phyloP scores from a whole-genome alignment of 805 yeast genomes.

The Metschnikowia picachoensis region DNA sequence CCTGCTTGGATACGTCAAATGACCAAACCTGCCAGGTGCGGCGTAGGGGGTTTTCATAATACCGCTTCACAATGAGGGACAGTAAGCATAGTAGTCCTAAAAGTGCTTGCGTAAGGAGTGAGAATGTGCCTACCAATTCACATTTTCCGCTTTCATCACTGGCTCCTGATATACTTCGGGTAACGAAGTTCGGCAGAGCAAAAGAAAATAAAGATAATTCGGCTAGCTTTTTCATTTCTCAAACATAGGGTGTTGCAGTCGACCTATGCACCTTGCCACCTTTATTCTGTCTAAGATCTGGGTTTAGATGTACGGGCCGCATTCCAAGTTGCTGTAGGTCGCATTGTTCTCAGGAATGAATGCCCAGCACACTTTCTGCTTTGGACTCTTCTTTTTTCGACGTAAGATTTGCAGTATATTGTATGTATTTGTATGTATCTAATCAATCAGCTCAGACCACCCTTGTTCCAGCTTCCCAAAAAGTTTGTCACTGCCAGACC shows the following conservation, averaged over 20 bases:
- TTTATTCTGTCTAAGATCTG: no score
- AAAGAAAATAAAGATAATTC: slow-evolving; percentile 7
- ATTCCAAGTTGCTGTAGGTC: no score
- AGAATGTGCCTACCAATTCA: slow-evolving; percentile 74
- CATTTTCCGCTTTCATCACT: slow-evolving; percentile 31
- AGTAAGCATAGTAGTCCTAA: slow-evolving; percentile 76
- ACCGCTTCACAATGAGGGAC: slow-evolving; percentile 71
- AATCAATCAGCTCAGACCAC: slow-evolving; percentile 6
- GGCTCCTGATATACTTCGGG: neutral
- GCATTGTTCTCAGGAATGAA: no score
- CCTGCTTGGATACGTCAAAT: slow-evolving; percentile 86
- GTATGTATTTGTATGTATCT: neutral
- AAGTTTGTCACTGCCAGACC: slow-evolving; percentile 32
- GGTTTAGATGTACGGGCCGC: no score
- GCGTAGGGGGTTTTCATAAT: slow-evolving; percentile 70
- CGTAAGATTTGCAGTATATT: neutral
- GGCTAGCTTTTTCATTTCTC: neutral
- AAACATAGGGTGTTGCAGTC: neutral
- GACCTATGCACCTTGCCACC: neutral
- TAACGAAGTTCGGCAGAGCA: slow-evolving; percentile 10
- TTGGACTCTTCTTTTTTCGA: no score
- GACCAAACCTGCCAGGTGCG: slow-evolving; percentile 88
- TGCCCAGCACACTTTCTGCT: no score
- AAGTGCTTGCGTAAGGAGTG: slow-evolving; percentile 69
- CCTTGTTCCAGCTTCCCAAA: slow-evolving; percentile 19